These are phyloP conservation scores for Dipodascus geniculatus DNA, from an alignment of 805 yeast genomes.

Conservation along the genomic window DNA sequence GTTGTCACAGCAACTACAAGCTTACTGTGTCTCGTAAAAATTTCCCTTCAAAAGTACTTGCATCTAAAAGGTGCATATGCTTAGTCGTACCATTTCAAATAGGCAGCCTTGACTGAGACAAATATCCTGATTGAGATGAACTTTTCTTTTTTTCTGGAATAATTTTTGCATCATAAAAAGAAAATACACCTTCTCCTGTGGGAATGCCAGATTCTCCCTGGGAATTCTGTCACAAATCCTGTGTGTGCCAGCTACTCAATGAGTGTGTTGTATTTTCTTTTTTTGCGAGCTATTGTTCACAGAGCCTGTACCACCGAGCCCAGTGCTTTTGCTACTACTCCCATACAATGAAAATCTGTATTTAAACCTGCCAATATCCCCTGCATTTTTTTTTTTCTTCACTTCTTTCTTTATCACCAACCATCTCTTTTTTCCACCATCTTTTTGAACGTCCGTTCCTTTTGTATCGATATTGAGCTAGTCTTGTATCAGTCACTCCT, in stretches of 20 bases:
- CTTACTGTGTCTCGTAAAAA: no score
- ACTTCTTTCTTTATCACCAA: background rate
- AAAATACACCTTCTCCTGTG: no score
- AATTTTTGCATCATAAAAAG: no score
- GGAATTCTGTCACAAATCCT: background rate
- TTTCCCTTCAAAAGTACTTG: no score
- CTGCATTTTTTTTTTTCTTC: background rate
- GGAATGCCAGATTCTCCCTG: background rate
- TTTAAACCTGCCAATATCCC: background rate
- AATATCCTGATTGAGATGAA: background rate
- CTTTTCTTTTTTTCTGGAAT: background rate
- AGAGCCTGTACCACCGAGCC: no score
- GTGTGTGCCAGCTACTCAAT: no score
- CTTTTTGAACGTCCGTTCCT: no score
- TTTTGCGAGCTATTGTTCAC: no score
- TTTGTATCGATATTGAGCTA: background rate
- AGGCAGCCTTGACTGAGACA: background rate
- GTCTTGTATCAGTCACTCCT: constrained; percentile 1
- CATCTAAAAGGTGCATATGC: no score
- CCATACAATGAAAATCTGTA: background rate
- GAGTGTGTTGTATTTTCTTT: no score
- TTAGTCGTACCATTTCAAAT: background rate
- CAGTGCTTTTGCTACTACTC: no score
- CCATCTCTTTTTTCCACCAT: background rate
- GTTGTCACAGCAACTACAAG: background rate